Percentiles rank a stretch among this genome's conserved stretches.
phyloP scores from a whole-genome alignment of 441 rosid genomes.

The Sinapis alba region DNA sequence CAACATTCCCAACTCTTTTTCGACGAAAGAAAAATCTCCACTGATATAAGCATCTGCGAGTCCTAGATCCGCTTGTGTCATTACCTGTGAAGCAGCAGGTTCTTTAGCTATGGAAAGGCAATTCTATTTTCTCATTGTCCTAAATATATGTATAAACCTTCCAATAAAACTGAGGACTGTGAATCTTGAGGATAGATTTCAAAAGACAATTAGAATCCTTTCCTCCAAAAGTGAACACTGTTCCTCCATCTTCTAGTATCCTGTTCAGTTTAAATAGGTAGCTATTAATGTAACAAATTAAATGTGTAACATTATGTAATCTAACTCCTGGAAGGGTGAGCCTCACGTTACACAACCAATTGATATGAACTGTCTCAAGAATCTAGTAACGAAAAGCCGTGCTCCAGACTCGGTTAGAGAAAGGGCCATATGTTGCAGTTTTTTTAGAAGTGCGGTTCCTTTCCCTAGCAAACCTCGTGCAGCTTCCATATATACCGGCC shows the following conservation, averaged over 20 bases:
- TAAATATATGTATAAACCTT: slow-evolving; percentile 50
- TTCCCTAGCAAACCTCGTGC: slow-evolving; percentile 57
- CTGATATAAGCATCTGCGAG: slow-evolving; percentile 78
- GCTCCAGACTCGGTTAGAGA: slow-evolving; percentile 65
- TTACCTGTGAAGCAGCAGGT: slow-evolving; percentile 46
- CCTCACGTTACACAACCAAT: slow-evolving; percentile 70
- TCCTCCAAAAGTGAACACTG: slow-evolving; percentile 60
- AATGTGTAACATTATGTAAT: not conserved
- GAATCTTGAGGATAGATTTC: slow-evolving; percentile 55
- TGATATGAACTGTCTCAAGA: slow-evolving; percentile 60
- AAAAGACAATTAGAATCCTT: slow-evolving; percentile 37
- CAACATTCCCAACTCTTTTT: slow-evolving; percentile 66
- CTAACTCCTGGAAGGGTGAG: not conserved
- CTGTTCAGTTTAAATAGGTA: slow-evolving; percentile 37
- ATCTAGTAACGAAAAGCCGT: slow-evolving; percentile 63
- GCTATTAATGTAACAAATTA: not conserved
- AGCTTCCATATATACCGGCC: slow-evolving; percentile 52
- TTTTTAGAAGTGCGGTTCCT: slow-evolving; percentile 38
- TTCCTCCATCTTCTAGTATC: slow-evolving; percentile 79
- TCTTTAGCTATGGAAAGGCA: slow-evolving; percentile 2
- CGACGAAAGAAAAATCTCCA: slow-evolving; percentile 77
- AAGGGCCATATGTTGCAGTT: slow-evolving; percentile 65
- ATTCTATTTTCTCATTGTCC: not conserved
- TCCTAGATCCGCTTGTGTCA: slow-evolving; percentile 87
- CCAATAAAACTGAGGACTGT: slow-evolving; percentile 86